Evolutionary conservation across 192 early-diverging fungal genomes (phyloP).

Genomic region (Entomortierella lignicola): DNA sequence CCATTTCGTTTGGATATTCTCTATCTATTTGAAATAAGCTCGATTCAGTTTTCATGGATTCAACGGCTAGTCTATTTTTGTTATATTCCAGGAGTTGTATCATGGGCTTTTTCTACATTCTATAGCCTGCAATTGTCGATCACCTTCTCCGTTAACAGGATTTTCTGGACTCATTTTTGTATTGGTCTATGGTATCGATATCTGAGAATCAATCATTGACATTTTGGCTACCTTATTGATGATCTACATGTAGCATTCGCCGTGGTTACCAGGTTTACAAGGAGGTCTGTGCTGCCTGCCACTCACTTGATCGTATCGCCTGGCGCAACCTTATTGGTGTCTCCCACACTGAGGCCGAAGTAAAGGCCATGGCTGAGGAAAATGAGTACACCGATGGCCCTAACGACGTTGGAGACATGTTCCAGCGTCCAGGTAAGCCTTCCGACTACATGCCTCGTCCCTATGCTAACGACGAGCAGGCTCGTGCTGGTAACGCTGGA

Average conservation of each 20-base stretch:
- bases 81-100: too few relatives aligned
- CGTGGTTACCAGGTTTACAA: conserved; percentile 99
- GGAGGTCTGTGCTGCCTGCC: conserved; percentile 97
- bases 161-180: too few relatives aligned
- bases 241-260: conserved; percentile 75
- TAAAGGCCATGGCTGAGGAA: conserved; percentile 93
- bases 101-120: too few relatives aligned
- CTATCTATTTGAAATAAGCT: too few relatives aligned
- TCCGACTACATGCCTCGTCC: conserved; percentile 91
- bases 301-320: conserved; percentile 93
- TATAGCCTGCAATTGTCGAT: too few relatives aligned
- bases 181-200: background rate
- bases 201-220: background rate
- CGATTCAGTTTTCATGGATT: too few relatives aligned
- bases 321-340: conserved; percentile 98
- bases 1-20: too few relatives aligned
- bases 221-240: background rate
- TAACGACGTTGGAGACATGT: conserved; percentile 92
- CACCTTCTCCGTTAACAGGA: too few relatives aligned
- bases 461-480: conserved; percentile 97
- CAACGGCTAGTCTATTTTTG: too few relatives aligned
- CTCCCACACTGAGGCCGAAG: conserved; percentile 92
- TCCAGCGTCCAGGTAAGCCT: conserved; percentile 93
- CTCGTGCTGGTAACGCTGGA: conserved; percentile 95
- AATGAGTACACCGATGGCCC: conserved; percentile 94